Base-by-base conservation (phyloP, 2,329 filamentous ascomycete genomes). In the Ophiostoma quercus region DNA sequence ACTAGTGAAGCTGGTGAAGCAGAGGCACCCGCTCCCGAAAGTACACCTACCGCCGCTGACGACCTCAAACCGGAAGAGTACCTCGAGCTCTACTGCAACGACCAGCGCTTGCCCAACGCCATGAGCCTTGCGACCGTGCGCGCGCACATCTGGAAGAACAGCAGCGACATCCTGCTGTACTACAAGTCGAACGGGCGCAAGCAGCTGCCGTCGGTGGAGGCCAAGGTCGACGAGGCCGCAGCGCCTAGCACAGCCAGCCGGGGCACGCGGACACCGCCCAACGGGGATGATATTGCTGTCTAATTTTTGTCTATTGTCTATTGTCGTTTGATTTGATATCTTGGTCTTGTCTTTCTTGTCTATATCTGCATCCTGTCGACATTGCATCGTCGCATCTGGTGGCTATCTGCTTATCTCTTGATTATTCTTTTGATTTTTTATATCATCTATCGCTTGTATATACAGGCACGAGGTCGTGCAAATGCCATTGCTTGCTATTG, bases 111-210 rank as follows among this genome's bases (percentile, higher is more conserved):
- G 34, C 87, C 90, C 1, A 88, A 89, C 7, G 90, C 89, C 41
- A 97, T 97, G 90, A 98, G 91, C 47, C 86, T 99, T n/a, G 92
- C 93, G 4, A 97, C 94, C 0, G 88, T 99, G 62, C 89, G 94
- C 41, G 90, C 93, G 2, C 93, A 97, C 77, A 84, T 98, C 69
- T 99, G 95, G 95, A 92, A 96, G 75, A 92, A 92, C 62, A 92
- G 92, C n/a, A 94, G 91, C 75, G 95, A 99, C 79, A 91, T 99
- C 73, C 81, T 96, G 68, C 83, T 99, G 67, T 87, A 92, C 76
- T 99, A 99, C 83, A 96, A 94, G 77, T 85, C 91, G 68, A 99
- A 97, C 75, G 94, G 93, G n/a, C 88, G 87, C 76, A 94, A 92
- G 79, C 83, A 86, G 71, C 82, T 88, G 68, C 79, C 79, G 4